Conservation (phyloP, 306 rosid species). For the Abrus precatorius region DNA sequence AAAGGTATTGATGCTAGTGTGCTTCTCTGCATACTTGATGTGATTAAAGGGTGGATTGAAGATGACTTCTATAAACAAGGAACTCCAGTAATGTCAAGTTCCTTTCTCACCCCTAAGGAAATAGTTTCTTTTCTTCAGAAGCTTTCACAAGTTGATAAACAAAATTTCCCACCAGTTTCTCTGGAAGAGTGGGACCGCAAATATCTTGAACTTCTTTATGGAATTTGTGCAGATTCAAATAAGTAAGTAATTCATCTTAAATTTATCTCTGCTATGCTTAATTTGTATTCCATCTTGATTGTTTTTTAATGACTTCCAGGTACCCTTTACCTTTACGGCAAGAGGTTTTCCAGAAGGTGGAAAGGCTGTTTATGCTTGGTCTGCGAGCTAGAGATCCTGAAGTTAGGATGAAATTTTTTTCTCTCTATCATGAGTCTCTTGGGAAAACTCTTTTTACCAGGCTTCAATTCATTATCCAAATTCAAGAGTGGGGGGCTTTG, state of each 20-base stretch:
- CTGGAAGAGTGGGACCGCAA: conserved; percentile 93
- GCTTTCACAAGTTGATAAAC: conserved; percentile 94
- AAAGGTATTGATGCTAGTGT: conserved; percentile 95
- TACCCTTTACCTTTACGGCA: conserved; percentile 74
- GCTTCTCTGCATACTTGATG: conserved; percentile 95
- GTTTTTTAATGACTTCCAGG: conserved; percentile 60
- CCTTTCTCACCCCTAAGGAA: conserved; percentile 89
- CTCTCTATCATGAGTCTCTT: conserved; percentile 88
- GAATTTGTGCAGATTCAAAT: conserved; percentile 86
- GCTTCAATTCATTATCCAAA: conserved; percentile 89
- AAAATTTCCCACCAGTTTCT: conserved; percentile 68
- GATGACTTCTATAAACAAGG: conserved; percentile 88
- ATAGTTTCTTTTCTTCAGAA: conserved; percentile 92
- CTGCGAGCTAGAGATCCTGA: conserved; percentile 94
- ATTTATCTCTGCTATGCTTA: conserved; percentile 32
- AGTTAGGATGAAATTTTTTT: conserved; percentile 86
- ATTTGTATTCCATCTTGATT: conserved; percentile 38
- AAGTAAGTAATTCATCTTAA: conserved; percentile 65
- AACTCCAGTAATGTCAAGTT: conserved; percentile 64
- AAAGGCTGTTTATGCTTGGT: conserved; percentile 96
- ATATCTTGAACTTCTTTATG: conserved; percentile 88
- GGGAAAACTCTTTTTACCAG: conserved; percentile 81
- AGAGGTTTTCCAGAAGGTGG: conserved; percentile 94
- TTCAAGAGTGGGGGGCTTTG: conserved; percentile 95
- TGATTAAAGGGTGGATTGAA: conserved; percentile 96